Evolutionary conservation across 2,329 filamentous ascomycete species (phyloP), one percentile per base, ranked within the genome.

Genomic region (Scedosporium dehoogii): DNA sequence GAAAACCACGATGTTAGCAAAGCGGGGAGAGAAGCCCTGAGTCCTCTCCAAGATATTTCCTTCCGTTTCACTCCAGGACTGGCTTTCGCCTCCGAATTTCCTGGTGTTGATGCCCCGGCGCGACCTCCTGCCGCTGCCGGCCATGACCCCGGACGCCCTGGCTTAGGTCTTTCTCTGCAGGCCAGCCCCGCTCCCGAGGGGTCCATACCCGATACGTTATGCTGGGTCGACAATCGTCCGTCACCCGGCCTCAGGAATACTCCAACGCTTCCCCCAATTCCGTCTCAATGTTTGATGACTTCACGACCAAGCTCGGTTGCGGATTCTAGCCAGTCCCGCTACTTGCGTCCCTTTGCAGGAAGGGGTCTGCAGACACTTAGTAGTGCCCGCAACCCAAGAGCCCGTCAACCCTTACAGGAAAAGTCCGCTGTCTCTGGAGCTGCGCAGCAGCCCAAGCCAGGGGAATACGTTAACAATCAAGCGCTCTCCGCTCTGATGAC

Each of bases 131-230:
- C 33, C 41, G 48, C 29, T 18, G 12, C 59, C 7, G 18, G 41
- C 27, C 48, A 59, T 38, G 33, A 38, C 3, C 33, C 29, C 5
- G 29, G 27, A 14, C 21, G 61, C 18, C 18, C 46, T 23, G 46
- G 46, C 57, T n/a, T 56, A 10, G 61, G 33, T 4, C 58, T 51
- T 38, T 51, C 48, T 48, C 42, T 18, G 33, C 48, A 70, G 27
- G 59, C 67, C 51, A 71, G 68, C 63, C 67, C 72, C 16, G 66
- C 65, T 12, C 70, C 70, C 10, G 73, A 76, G n/a, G 72, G 71
- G 41, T 79, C 79, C 3, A 73, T 86, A 64, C 82, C 82, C 16
- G 83, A 86, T 72, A 85, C 83, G 4, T 70, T 84, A 65, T 75
- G 75, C 68, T 85, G 81, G 81, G 73, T 72, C 25, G 76, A 78